Percentiles rank a stretch among this genome's conserved stretches.
These are phyloP conservation scores for Aspergillus sp. DNA, from an alignment of 2,329 filamentous ascomycete genomes.

Conservation along the genomic window DNA sequence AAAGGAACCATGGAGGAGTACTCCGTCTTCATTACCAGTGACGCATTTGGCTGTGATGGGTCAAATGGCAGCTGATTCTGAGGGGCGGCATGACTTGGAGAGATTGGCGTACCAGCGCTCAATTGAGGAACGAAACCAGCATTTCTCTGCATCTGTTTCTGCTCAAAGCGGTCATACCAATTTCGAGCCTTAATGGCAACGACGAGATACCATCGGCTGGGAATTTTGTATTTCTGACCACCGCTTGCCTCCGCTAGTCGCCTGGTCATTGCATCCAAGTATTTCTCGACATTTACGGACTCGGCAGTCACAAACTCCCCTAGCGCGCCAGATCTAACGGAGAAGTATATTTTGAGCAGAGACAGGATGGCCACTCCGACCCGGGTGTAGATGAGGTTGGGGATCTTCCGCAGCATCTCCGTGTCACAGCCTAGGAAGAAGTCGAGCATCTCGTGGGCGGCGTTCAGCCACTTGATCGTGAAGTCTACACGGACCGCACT, in stretches of 20 bases:
- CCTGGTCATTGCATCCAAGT: slow-evolving; percentile 32
- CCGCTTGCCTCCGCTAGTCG: slow-evolving; percentile 37
- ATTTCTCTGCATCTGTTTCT: slow-evolving; percentile 22
- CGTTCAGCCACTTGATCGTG: slow-evolving; percentile 41
- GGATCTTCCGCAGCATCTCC: slow-evolving; percentile 36
- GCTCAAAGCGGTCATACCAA: slow-evolving; percentile 36
- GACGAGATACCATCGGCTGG: slow-evolving; percentile 36
- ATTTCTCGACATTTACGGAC: slow-evolving; percentile 33
- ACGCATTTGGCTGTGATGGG: slow-evolving; percentile 10
- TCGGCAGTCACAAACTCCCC: slow-evolving; percentile 34
- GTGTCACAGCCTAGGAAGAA: slow-evolving; percentile 35
- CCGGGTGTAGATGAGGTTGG: slow-evolving; percentile 37
- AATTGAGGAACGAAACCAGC: slow-evolving; percentile 13
- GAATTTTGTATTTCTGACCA: slow-evolving; percentile 36
- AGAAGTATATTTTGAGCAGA: slow-evolving; percentile 38
- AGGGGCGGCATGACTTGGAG: neutral
- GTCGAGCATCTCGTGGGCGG: slow-evolving; percentile 37
- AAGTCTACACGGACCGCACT: slow-evolving; percentile 40
- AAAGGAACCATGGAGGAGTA: slow-evolving; percentile 18
- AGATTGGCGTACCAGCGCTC: slow-evolving; percentile 1
- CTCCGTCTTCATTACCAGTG: slow-evolving; percentile 19
- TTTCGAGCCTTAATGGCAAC: slow-evolving; percentile 34
- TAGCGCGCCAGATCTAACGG: slow-evolving; percentile 31
- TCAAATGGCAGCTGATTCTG: slow-evolving; percentile 12
- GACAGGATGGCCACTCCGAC: slow-evolving; percentile 35